Percentiles rank a stretch among this genome's conserved stretches.
Conservation (phyloP, 192 early-diverging fungal genomes). For the Bifiguratus adelaidae region DNA sequence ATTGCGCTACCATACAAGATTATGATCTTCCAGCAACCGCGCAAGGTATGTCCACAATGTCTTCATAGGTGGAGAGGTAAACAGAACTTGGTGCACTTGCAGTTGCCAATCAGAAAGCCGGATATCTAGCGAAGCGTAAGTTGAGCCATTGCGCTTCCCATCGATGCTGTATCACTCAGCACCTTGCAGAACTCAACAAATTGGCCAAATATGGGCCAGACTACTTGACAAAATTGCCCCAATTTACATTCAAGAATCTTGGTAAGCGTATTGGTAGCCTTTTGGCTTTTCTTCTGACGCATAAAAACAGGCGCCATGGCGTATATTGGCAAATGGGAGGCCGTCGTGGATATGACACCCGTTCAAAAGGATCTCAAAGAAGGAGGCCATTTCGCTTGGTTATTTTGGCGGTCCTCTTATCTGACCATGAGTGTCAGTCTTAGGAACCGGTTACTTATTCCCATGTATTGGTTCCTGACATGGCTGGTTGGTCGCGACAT, state of each 20-base stretch:
- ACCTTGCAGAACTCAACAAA: constrained; percentile 17
- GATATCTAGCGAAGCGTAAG: constrained; percentile 46
- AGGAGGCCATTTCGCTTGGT: constrained; percentile 38
- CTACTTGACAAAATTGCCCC: not conserved
- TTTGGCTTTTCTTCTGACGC: too few relatives aligned
- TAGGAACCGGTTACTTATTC: constrained; percentile 67
- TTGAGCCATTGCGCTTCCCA: not conserved
- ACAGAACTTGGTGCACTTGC: too few relatives aligned
- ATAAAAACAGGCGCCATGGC: constrained; percentile 61
- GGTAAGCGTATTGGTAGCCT: too few relatives aligned
- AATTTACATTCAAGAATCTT: constrained; percentile 7
- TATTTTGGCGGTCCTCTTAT: constrained; percentile 69
- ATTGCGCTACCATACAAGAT: constrained; percentile 79
- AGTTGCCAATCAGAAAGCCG: constrained; percentile 68
- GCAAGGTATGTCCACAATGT: constrained; percentile 52
- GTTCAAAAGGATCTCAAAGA: constrained; percentile 34
- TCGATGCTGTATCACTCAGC: not conserved
- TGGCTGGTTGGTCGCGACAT: constrained; percentile 16
- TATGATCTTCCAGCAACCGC: constrained; percentile 73
- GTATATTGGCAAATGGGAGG: constrained; percentile 50
- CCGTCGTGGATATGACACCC: constrained; percentile 45
- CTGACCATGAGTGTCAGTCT: constrained; percentile 51
- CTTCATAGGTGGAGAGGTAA: too few relatives aligned
- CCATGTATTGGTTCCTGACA: constrained; percentile 46
- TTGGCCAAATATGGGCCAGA: constrained; percentile 11